Conservation (phyloP, 2,329 filamentous ascomycete species). For the Fusarium caatingaense region DNA sequence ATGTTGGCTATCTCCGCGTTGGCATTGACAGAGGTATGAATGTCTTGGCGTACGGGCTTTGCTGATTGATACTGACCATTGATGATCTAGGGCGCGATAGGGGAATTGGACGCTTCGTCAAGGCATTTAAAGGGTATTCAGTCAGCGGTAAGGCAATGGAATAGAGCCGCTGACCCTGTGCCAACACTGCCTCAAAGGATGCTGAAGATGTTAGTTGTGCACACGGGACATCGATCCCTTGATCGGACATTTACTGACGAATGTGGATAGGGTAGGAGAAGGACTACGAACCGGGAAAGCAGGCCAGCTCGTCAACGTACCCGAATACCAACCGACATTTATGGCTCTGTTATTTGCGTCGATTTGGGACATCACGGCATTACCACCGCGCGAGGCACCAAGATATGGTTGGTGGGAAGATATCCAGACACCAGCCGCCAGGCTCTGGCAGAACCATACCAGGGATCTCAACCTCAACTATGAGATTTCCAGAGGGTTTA, state of each 20-base stretch:
- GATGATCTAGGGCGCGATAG: constrained; percentile 54
- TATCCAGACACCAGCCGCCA: constrained; percentile 50
- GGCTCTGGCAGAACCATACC: constrained; percentile 53
- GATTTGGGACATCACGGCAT: constrained; percentile 54
- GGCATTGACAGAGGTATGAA: constrained; percentile 57
- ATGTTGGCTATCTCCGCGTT: constrained; percentile 59
- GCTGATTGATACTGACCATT: constrained; percentile 20
- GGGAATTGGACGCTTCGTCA: constrained; percentile 57
- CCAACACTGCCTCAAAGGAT: constrained; percentile 56
- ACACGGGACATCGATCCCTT: not conserved
- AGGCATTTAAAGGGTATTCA: constrained; percentile 57
- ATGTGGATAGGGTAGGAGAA: constrained; percentile 53
- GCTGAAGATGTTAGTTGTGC: constrained; percentile 48
- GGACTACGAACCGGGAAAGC: constrained; percentile 54
- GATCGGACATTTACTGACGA: constrained; percentile 20
- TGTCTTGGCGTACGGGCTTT: not conserved
- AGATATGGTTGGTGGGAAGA: constrained; percentile 54
- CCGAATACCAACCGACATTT: constrained; percentile 58
- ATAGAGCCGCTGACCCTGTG: constrained; percentile 25
- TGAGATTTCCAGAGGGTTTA: constrained; percentile 52
- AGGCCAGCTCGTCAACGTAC: constrained; percentile 55
- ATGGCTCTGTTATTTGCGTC: constrained; percentile 59
- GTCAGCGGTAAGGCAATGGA: constrained; percentile 42
- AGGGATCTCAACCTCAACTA: constrained; percentile 52
- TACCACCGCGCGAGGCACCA: constrained; percentile 51